Percentiles rank a stretch among this genome's conserved stretches.
Conservation (phyloP, 176 grass and related monocot genomes). For the Carex parvula region DNA sequence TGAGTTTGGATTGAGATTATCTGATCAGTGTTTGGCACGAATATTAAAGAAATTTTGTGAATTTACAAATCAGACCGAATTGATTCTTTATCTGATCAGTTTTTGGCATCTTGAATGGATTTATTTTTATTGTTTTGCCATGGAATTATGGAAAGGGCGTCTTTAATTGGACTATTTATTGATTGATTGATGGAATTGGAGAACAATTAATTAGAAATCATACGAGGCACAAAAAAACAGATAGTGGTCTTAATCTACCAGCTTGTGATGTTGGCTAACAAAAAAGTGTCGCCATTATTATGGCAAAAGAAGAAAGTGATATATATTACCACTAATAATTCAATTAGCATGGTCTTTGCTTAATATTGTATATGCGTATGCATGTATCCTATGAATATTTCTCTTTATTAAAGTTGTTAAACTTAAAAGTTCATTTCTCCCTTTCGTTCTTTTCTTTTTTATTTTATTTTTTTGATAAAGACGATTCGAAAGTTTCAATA, state of each 20-base stretch:
- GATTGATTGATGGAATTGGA: not conserved
- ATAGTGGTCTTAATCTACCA: constrained; percentile 31
- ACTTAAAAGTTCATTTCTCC: no score
- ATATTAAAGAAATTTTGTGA: no score
- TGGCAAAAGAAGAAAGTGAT: not conserved
- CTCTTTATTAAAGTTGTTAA: not conserved
- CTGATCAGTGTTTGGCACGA: no score
- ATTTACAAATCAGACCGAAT: no score
- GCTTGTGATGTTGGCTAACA: constrained; percentile 19
- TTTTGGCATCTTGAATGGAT: no score
- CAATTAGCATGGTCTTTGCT: not conserved
- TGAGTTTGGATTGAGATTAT: no score
- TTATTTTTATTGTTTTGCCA: not conserved
- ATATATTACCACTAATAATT: not conserved
- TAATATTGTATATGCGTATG: not conserved
- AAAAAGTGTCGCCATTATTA: constrained; percentile 3
- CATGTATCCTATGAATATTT: not conserved
- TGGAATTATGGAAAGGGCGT: not conserved
- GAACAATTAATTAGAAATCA: constrained; percentile 20
- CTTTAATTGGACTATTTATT: not conserved
- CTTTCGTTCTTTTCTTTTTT: no score
- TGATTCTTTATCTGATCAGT: no score
- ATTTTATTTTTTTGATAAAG: no score
- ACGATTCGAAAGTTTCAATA: no score
- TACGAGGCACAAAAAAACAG: constrained; percentile 26